Evolutionary conservation across 306 rosid genomes (phyloP).

Genomic region (Leucaena leucocephala): DNA sequence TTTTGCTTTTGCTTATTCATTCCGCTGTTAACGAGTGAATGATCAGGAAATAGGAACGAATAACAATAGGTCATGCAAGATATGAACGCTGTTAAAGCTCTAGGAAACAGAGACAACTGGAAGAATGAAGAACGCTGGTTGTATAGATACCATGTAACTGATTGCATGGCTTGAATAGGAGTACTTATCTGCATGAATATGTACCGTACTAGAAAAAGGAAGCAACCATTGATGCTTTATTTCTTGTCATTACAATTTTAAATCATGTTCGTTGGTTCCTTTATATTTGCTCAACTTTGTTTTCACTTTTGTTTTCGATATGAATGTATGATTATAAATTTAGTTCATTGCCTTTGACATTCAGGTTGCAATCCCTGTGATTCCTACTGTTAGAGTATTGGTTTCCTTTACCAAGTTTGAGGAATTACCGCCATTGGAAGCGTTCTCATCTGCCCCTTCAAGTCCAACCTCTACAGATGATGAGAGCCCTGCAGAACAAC

Average conservation of each 20-base stretch:
- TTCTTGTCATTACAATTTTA: too few relatives aligned
- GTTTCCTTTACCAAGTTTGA: slow-evolving; percentile 79
- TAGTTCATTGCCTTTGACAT: slow-evolving; percentile 19
- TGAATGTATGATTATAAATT: not conserved
- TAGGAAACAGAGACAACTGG: not conserved
- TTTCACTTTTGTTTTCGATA: not conserved
- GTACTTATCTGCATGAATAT: not conserved
- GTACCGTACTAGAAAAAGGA: not conserved
- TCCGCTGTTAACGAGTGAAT: not conserved
- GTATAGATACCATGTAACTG: not conserved
- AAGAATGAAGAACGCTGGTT: not conserved
- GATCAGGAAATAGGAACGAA: not conserved
- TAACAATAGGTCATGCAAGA: not conserved
- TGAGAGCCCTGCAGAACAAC: slow-evolving; percentile 58
- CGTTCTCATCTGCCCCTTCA: slow-evolving; percentile 78
- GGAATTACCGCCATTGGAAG: slow-evolving; percentile 42
- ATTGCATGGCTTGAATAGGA: not conserved
- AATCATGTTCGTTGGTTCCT: not conserved
- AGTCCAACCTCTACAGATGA: slow-evolving; percentile 65
- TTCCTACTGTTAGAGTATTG: slow-evolving; percentile 84
- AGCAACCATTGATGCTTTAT: too few relatives aligned
- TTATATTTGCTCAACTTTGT: not conserved
- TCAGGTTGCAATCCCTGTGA: slow-evolving; percentile 94
- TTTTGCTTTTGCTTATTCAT: not conserved
- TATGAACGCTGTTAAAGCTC: not conserved